Conservation (phyloP, 768 basidiomycete genomes). For the Mycena vulgaris region DNA sequence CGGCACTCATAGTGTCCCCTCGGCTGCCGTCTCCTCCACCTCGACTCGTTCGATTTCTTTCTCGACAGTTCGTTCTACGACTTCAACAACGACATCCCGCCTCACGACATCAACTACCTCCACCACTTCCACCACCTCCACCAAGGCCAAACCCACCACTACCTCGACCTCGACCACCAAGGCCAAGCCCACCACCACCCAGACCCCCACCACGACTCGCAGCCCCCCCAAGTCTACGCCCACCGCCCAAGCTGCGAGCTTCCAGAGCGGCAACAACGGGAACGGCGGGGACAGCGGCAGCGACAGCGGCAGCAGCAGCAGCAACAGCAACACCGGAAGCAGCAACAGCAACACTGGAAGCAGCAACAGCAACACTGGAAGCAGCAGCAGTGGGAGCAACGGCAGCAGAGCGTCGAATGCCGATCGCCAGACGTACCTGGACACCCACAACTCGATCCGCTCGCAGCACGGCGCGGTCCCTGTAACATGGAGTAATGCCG, state of each 20-base stretch:
- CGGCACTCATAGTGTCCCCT: slow-evolving; percentile 25
- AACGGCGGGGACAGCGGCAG: slow-evolving; percentile 30
- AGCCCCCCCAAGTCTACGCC: slow-evolving; percentile 15
- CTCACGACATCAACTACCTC: slow-evolving; percentile 37
- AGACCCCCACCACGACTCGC: slow-evolving; percentile 24
- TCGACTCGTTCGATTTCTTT: slow-evolving; percentile 26
- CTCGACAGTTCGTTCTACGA: slow-evolving; percentile 38
- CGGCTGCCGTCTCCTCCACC: slow-evolving; percentile 38
- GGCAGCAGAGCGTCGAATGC: slow-evolving; percentile 50
- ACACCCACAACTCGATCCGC: slow-evolving; percentile 75
- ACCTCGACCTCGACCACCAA: slow-evolving; percentile 30
- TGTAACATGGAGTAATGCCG: slow-evolving; percentile 74
- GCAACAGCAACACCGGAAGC: slow-evolving; percentile 19
- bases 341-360: slow-evolving; percentile 30
- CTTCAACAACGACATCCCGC: slow-evolving; percentile 39
- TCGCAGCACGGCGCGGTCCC: slow-evolving; percentile 73
- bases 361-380: slow-evolving; percentile 22
- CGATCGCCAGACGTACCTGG: slow-evolving; percentile 70
- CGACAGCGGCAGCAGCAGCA: background rate
- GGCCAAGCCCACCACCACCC: slow-evolving; percentile 10
- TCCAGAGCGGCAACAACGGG: background rate
- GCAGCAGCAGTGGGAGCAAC: slow-evolving; percentile 44
- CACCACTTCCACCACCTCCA: slow-evolving; percentile 36
- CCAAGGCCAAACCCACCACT: slow-evolving; percentile 32
- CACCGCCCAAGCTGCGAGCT: background rate